Evolutionary conservation across 768 basidiomycete genomes (phyloP).

Genomic region (button mushroom (Agaricus bisporus)): DNA sequence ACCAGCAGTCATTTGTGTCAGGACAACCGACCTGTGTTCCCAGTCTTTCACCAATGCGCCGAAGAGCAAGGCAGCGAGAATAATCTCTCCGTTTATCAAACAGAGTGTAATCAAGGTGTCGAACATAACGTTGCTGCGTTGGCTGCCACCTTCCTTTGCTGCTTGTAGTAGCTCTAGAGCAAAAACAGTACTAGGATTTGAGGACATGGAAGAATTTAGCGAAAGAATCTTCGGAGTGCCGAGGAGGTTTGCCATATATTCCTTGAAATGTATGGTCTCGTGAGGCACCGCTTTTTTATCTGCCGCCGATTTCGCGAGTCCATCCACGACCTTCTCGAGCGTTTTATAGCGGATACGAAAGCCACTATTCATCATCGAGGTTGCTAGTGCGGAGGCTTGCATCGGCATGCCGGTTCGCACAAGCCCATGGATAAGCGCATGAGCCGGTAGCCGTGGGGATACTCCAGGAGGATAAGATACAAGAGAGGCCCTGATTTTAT

Average conservation of each 20-base stretch:
- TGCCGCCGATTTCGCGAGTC: slow-evolving; percentile 17
- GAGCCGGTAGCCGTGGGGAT: slow-evolving; percentile 55
- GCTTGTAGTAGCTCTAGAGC: slow-evolving; percentile 47
- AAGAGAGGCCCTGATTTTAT: slow-evolving; percentile 7
- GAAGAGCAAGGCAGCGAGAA: slow-evolving; percentile 69
- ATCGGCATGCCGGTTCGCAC: slow-evolving; percentile 43
- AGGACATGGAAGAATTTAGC: slow-evolving; percentile 29
- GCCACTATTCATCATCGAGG: slow-evolving; percentile 48
- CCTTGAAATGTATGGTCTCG: slow-evolving; percentile 13
- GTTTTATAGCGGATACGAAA: slow-evolving; percentile 44
- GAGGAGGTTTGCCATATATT: slow-evolving; percentile 12
- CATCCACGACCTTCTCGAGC: slow-evolving; percentile 36
- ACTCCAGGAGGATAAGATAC: slow-evolving; percentile 40
- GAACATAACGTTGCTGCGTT: slow-evolving; percentile 56
- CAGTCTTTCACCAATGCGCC: slow-evolving; percentile 60
- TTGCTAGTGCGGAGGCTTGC: slow-evolving; percentile 43
- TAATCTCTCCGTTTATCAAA: slow-evolving; percentile 72
- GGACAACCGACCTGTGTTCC: slow-evolving; percentile 24
- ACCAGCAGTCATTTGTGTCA: neutral
- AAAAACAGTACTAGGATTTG: slow-evolving; percentile 35
- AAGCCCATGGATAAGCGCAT: slow-evolving; percentile 59
- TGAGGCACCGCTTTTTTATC: slow-evolving; percentile 12
- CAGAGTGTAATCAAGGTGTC: slow-evolving; percentile 55
- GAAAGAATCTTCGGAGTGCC: slow-evolving; percentile 15
- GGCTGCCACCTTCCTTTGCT: slow-evolving; percentile 49